Evolutionary conservation across 2,329 filamentous ascomycete species (phyloP), one percentile per base, ranked within the genome.

Genomic region (Aspergillus neoniger): DNA sequence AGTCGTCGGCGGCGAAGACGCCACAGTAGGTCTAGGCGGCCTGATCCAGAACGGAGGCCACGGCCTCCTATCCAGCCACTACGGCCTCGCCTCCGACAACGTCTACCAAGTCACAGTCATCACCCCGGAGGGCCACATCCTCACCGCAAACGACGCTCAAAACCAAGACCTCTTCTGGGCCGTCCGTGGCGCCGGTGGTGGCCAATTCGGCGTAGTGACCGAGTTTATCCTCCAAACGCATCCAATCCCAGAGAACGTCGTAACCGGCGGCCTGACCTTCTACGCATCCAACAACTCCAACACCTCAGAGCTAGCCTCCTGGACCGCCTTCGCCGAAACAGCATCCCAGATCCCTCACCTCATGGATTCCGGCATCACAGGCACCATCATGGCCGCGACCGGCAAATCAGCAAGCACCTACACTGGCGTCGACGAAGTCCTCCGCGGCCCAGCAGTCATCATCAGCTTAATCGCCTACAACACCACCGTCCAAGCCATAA

Each of bases 1-100:
- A 0, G 77, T 86, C 2, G 79, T 87, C 4, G 83, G 81, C 17
- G 85, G 85, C 4, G 82, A 83, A n/a, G 84, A 84, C 56, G 72
- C 69, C 63, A 82, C 80, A 2, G 83, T 87, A 10, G 85, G 84
- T 23, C 75, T 70, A 0, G 74, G 72, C 4, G 72, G 72, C 5
- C 68, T 64, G 21, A 67, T 70, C 14, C 64, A 69, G n/a, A 70
- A 69, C 2, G 72, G 73, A 15, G 73, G 74, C 1, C 71, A 76
- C 23, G 68, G 70, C 0, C 63, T 64, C 4, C 43, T 72, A 0
- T 69, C 69, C 0, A 64, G 63, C 8, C 55, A 58, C 0, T 68
- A 69, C 25, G 72, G 73, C 2, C 59, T 75, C 2, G 65, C 62
- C 0, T 67, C 70, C 0, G 68, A 72, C 17, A 63, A 72, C 6